These are phyloP conservation scores for Ceratocystis cacaofunesta DNA, from an alignment of 2,329 filamentous ascomycete genomes.

Conservation along the genomic window DNA sequence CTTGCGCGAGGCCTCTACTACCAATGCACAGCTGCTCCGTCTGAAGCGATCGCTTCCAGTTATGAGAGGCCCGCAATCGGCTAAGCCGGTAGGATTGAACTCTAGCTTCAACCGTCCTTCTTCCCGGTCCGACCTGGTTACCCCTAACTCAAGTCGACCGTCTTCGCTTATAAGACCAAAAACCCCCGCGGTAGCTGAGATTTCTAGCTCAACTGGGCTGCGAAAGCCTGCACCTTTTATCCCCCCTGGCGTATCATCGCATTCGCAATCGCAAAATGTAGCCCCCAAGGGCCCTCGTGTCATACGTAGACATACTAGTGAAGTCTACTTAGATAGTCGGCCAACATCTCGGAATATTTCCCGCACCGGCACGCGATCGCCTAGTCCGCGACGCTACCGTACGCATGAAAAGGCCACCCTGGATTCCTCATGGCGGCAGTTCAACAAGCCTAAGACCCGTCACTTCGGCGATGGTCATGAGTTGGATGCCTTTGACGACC, in stretches of 20 bases:
- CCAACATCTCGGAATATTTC: constrained; percentile 44
- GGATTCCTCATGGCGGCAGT: constrained; percentile 18
- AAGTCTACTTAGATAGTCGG: constrained; percentile 45
- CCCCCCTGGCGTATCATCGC: constrained; percentile 53
- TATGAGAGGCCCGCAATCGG: constrained; percentile 35
- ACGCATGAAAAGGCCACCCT: constrained; percentile 19
- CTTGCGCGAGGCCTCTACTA: constrained; percentile 45
- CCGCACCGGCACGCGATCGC: constrained; percentile 43
- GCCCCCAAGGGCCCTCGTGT: constrained; percentile 52
- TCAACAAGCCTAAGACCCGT: constrained; percentile 19
- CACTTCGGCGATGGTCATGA: constrained; percentile 84
- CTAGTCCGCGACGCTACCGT: constrained; percentile 38
- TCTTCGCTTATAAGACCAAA: constrained; percentile 41
- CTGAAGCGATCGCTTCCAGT: constrained; percentile 51
- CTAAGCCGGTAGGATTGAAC: constrained; percentile 36
- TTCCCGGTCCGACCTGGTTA: constrained; percentile 22
- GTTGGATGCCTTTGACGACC: constrained; percentile 83
- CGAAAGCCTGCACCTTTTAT: constrained; percentile 60
- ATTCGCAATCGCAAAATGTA: constrained; percentile 63
- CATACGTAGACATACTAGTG: constrained; percentile 71
- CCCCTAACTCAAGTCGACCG: constrained; percentile 8
- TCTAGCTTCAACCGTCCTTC: constrained; percentile 37
- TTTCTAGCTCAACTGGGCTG: not conserved
- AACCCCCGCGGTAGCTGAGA: constrained; percentile 51
- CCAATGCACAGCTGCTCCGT: constrained; percentile 48